A percentile compares a stretch with the other conserved stretches of the same genome.
Evolutionary conservation across 352 stramenopile genomes (phyloP).

Genomic region (Globisporangium spinosum): DNA sequence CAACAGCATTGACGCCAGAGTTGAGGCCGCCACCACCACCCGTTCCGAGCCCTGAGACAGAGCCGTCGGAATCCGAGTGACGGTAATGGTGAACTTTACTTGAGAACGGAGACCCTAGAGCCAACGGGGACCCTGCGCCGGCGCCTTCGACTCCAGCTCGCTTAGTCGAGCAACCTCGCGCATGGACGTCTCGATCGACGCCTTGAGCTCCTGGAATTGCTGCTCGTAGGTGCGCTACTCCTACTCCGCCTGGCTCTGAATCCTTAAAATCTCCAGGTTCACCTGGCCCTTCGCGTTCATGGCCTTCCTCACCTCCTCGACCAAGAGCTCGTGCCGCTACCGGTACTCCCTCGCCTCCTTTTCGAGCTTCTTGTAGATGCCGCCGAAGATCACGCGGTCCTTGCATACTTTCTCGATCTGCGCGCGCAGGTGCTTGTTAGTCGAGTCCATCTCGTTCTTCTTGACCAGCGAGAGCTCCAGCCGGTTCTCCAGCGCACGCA

Average conservation of each 20-base stretch:
- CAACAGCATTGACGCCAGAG: not conserved
- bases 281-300: slow-evolving; percentile 46
- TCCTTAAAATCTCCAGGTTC: slow-evolving; percentile 36
- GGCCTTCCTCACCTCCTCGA: slow-evolving; percentile 39
- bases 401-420: slow-evolving; percentile 67
- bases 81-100: not conserved
- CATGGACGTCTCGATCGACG: slow-evolving; percentile 48
- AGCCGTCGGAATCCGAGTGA: not conserved
- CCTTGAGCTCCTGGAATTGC: slow-evolving; percentile 60
- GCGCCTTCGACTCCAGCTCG: not conserved
- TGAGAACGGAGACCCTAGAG: not conserved
- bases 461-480: slow-evolving; percentile 74
- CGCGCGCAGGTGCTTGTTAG: slow-evolving; percentile 71
- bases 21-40: not conserved
- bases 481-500: slow-evolving; percentile 66
- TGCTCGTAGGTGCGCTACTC: slow-evolving; percentile 62
- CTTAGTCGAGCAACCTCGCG: slow-evolving; percentile 22
- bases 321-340: slow-evolving; percentile 40
- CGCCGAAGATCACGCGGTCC: slow-evolving; percentile 75
- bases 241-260: slow-evolving; percentile 43
- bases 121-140: not conserved
- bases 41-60: not conserved
- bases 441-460: slow-evolving; percentile 78
- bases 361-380: slow-evolving; percentile 86
- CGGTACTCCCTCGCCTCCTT: slow-evolving; percentile 57